Evolutionary conservation across 192 early-diverging fungal genomes (phyloP).

Genomic region (Geranomyces michiganensis): DNA sequence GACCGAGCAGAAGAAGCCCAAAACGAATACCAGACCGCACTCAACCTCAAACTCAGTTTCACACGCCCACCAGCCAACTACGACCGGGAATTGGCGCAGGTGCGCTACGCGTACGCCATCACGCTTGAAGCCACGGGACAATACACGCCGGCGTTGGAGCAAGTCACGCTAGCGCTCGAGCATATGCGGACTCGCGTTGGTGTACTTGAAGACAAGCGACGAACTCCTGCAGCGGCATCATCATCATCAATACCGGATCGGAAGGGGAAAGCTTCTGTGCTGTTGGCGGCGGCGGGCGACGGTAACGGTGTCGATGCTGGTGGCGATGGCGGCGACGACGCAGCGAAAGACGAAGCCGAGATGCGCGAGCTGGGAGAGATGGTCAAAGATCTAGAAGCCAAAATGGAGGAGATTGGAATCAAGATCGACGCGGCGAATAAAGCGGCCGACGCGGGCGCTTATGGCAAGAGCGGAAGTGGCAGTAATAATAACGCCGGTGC

Average conservation of each 20-base stretch:
- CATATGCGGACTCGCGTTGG: slow-evolving; percentile 11
- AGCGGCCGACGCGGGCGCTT: not conserved
- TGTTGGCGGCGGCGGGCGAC: too few species aligned
- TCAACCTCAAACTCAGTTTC: slow-evolving; percentile 9
- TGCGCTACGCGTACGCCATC: slow-evolving; percentile 18
- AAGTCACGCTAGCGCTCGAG: slow-evolving; percentile 7
- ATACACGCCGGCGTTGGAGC: slow-evolving; percentile 20
- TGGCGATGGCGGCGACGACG: too few species aligned
- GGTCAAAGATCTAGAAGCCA: slow-evolving; percentile 25
- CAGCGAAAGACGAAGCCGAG: slow-evolving; percentile 8
- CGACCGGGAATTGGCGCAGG: slow-evolving; percentile 19
- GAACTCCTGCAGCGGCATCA: not conserved
- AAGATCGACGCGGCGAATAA: slow-evolving; percentile 15
- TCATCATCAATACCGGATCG: not conserved
- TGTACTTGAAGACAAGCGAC: not conserved
- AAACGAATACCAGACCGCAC: slow-evolving; percentile 15
- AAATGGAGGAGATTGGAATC: slow-evolving; percentile 19
- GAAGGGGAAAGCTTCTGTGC: slow-evolving; percentile 25
- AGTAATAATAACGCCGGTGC: not conserved
- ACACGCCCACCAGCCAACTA: not conserved
- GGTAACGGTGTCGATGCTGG: not conserved
- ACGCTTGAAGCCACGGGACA: slow-evolving; percentile 16
- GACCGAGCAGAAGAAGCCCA: slow-evolving; percentile 22
- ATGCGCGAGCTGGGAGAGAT: slow-evolving; percentile 19
- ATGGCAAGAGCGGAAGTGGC: not conserved